Conservation (phyloP, 495 filamentous ascomycete species). For the Penicillium samsonianum region DNA sequence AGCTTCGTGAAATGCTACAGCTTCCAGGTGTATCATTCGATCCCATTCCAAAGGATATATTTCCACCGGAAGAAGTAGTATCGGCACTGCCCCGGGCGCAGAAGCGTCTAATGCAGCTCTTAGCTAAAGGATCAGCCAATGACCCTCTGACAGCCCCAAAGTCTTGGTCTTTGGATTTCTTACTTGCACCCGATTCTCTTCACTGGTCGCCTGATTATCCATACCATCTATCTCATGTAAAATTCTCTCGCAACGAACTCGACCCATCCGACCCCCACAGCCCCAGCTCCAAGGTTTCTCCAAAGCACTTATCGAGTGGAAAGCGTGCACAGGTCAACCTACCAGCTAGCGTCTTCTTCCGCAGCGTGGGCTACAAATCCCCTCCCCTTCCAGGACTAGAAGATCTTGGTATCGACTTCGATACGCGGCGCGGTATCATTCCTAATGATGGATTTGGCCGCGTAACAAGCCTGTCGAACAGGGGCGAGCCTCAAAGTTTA, state of each 20-base stretch:
- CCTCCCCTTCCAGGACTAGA: conserved; percentile 71
- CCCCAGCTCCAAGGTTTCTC: conserved; percentile 43
- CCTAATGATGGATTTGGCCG: conserved; percentile 83
- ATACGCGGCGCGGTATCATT: conserved; percentile 70
- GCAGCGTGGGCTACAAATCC: conserved; percentile 90
- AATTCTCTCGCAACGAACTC: conserved; percentile 65
- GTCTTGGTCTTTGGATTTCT: conserved; percentile 82
- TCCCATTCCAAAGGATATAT: conserved; percentile 61
- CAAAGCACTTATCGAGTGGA: conserved; percentile 37
- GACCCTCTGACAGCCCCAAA: conserved; percentile 51
- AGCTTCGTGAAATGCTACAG: conserved; percentile 81
- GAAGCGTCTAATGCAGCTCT: conserved; percentile 75
- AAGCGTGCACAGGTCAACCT: conserved; percentile 53
- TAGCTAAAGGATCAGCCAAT: conserved; percentile 68
- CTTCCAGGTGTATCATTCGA: conserved; percentile 73
- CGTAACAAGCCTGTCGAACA: conserved; percentile 48
- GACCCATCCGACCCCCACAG: conserved; percentile 47
- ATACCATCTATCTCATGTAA: conserved; percentile 55
- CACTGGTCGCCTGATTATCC: conserved; percentile 48
- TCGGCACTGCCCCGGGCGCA: conserved; percentile 68
- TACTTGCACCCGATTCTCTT: conserved; percentile 73
- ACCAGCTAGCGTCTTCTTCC: conserved; percentile 71
- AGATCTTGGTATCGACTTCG: conserved; percentile 78
- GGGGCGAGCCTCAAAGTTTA: conserved; percentile 25
- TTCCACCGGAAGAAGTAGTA: conserved; percentile 58